Base-by-base conservation (phyloP, 1,139 yeast species). In the Meyerozyma guilliermondii region DNA sequence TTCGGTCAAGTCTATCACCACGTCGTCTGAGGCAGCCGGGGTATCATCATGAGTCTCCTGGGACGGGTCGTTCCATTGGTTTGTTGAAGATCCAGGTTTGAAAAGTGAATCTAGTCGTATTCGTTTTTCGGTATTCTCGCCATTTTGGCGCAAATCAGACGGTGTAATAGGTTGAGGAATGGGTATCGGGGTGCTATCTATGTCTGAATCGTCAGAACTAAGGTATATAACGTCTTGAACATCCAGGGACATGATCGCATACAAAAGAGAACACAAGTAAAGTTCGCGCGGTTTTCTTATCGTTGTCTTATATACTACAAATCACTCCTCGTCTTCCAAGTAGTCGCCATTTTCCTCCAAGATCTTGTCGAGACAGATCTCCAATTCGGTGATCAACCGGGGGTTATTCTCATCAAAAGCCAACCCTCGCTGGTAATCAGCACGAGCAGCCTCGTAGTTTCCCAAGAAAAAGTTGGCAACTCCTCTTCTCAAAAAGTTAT, bases 401-500 rank as follows among this genome's bases (percentile, higher is more conserved):
- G 56, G 55, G 48, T 86, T 81, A 35, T 71, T 68, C 34, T 83
- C 81, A 46, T 71, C 78, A 53, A 83, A 74, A 3, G 85, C 71
- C 46, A 87, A 68, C 0, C 96, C 98, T 54, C 95, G 75, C 59
- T 83, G 87, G 54, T 86, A 78, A 50, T 82, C 87, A 11, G 82
- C 80, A 52, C 82, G 80, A 3, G 97, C 94, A 26, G 79, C 85
- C 40, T 76, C 78, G 50, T 79, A 75, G 58, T 82, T 81, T 3
- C 87, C 88, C 59, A 91, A 70, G 50, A 83, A 80, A 58, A 71
- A 70, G 53, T 81, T 73, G 46, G 92, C 83, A 43, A 85, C 82
- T 2, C 95, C 95, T 56, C 87, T 78, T 65, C 98, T 78, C 51
- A 84, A 76, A 58, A 86, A 87, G 59, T 87, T 85, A 50, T 87